A percentile compares a stretch with the other conserved stretches of the same genome.
Evolutionary conservation across 2,329 filamentous ascomycete genomes (phyloP).

Genomic region (Stenocarpella maydis): DNA sequence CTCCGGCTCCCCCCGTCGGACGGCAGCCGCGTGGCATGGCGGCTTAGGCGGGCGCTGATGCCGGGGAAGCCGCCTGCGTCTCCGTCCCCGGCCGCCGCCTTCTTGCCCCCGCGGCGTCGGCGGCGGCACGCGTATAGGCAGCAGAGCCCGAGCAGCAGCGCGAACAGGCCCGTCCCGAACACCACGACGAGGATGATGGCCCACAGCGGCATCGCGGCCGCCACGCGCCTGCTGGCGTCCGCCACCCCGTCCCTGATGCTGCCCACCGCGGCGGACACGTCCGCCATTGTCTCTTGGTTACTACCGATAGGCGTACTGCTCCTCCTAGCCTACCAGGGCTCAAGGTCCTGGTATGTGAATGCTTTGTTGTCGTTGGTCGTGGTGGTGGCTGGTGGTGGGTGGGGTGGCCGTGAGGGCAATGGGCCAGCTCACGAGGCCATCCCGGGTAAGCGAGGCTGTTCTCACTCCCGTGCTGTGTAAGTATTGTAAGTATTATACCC

Average conservation of each 20-base stretch:
- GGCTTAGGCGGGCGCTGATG: background rate
- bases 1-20: constrained; percentile 21
- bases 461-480: background rate
- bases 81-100: background rate
- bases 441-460: constrained; percentile 18
- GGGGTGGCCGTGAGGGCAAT: background rate
- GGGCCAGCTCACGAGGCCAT: constrained; percentile 25
- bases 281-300: background rate
- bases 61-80: background rate
- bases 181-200: constrained; percentile 55
- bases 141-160: constrained; percentile 53
- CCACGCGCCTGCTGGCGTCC: background rate
- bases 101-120: constrained; percentile 16
- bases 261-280: constrained; percentile 3
- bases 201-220: constrained; percentile 42
- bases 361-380: background rate
- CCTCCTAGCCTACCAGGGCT: no score
- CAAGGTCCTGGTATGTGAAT: background rate
- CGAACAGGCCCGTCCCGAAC: constrained; percentile 56
- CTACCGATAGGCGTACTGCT: no score
- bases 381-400: background rate
- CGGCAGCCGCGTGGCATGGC: background rate
- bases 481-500: background rate
- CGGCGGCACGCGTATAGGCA: constrained; percentile 40
- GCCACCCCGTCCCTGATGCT: background rate